Evolutionary conservation across 2,329 filamentous ascomycete genomes (phyloP).

Genomic region (Aspergillus texensis): DNA sequence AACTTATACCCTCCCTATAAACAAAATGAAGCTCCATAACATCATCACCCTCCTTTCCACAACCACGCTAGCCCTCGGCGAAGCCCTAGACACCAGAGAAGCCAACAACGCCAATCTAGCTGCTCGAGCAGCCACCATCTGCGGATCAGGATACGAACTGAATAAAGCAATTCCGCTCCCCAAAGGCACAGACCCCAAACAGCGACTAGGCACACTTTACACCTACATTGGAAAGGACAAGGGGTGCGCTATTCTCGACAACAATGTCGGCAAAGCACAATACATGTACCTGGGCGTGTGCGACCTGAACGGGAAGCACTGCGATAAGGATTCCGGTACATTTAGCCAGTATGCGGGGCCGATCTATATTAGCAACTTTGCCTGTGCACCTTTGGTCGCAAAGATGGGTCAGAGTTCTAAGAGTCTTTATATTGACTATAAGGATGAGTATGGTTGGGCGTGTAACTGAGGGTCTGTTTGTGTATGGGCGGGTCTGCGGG

Average conservation of each 20-base stretch:
- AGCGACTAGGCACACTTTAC: slow-evolving; percentile 6
- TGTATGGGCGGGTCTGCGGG: not conserved
- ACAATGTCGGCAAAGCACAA: slow-evolving; percentile 6
- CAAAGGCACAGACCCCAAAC: slow-evolving; percentile 7
- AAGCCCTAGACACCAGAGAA: not conserved
- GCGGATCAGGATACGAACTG: slow-evolving; percentile 10
- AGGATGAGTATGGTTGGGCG: not conserved
- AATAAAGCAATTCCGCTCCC: slow-evolving; percentile 7
- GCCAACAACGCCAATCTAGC: not conserved
- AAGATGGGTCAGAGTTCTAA: slow-evolving; percentile 6
- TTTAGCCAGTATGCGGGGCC: slow-evolving; percentile 14
- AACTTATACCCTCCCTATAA: not conserved
- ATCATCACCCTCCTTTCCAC: not conserved
- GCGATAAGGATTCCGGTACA: slow-evolving; percentile 3
- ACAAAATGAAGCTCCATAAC: not conserved
- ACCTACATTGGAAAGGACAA: slow-evolving; percentile 2
- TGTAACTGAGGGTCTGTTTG: not conserved
- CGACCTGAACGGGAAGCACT: not conserved
- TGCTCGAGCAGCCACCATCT: slow-evolving; percentile 10
- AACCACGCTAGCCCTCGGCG: slow-evolving; percentile 1
- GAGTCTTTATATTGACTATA: not conserved
- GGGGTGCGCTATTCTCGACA: slow-evolving; percentile 11
- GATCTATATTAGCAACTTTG: slow-evolving; percentile 5
- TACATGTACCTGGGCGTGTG: slow-evolving; percentile 12
- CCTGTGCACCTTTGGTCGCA: slow-evolving; percentile 7